Evolutionary conservation across 2,329 filamentous ascomycete species (phyloP).

Genomic region (Aurifilum marmelostoma): DNA sequence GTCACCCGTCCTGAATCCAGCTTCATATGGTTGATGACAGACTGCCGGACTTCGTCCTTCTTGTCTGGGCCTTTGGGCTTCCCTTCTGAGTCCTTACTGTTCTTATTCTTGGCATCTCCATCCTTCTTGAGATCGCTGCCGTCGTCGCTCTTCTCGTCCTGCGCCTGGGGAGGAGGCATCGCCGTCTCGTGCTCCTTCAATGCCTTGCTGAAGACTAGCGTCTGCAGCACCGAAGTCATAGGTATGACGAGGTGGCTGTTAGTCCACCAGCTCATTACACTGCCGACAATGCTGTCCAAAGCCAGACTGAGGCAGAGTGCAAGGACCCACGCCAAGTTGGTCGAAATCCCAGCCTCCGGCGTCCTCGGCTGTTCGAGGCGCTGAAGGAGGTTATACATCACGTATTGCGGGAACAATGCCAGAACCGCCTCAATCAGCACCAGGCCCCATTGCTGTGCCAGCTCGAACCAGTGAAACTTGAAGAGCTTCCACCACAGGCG

Average conservation of each 20-base stretch:
- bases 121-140: conserved; percentile 26
- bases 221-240: conserved; percentile 38
- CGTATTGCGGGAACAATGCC: conserved; percentile 40
- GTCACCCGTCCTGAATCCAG: conserved; percentile 37
- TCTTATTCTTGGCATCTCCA: conserved; percentile 15
- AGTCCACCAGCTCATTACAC: conserved; percentile 40
- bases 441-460: conserved; percentile 39
- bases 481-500: conserved; percentile 41
- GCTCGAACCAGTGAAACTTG: conserved; percentile 33
- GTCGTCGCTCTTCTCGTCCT: conserved; percentile 28
- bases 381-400: conserved; percentile 42
- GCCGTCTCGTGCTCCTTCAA: conserved; percentile 41
- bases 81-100: conserved; percentile 7
- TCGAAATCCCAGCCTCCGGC: conserved; percentile 30
- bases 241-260: conserved; percentile 39
- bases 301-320: conserved; percentile 37
- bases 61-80: conserved; percentile 26
- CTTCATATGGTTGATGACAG: conserved; percentile 43
- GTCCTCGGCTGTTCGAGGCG: conserved; percentile 35
- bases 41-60: conserved; percentile 38
- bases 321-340: conserved; percentile 39
- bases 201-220: conserved; percentile 42
- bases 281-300: conserved; percentile 38
- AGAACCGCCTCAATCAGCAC: conserved; percentile 38
- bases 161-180: conserved; percentile 27